Percentiles rank a stretch among this genome's conserved stretches.
These are phyloP conservation scores for Neltuma alba DNA, from an alignment of 306 rosid species.

Conservation along the genomic window DNA sequence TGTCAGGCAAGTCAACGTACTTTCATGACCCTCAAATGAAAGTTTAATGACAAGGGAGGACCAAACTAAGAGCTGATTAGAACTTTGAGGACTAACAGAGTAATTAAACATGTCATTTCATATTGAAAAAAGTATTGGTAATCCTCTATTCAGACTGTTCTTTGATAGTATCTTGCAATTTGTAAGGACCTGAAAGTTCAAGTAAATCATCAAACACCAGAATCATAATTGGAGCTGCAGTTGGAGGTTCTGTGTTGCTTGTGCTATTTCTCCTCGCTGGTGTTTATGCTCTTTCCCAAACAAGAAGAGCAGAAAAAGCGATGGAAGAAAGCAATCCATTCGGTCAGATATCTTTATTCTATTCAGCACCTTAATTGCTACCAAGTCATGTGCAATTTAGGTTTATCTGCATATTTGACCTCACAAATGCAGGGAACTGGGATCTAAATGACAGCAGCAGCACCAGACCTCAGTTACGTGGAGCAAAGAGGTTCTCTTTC, in stretches of 20 bases:
- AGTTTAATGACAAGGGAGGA: background rate
- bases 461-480: conserved; percentile 44
- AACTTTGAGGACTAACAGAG: background rate
- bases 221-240: conserved; percentile 57
- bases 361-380: background rate
- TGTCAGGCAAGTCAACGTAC: background rate
- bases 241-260: conserved; percentile 54
- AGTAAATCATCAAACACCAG: conserved; percentile 33
- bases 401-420: background rate
- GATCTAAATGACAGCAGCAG: conserved; percentile 23
- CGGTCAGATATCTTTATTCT: conserved; percentile 18
- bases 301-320: conserved; percentile 50
- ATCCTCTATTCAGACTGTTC: background rate
- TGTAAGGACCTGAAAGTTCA: conserved; percentile 7
- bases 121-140: background rate
- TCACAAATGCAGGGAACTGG: conserved; percentile 25
- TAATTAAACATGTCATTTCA: background rate
- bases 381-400: background rate
- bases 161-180: conserved; percentile 9
- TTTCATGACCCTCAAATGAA: background rate
- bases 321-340: conserved; percentile 50
- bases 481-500: conserved; percentile 47
- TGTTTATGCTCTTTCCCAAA: conserved; percentile 56
- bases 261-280: conserved; percentile 48
- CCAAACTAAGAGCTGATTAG: background rate